These are phyloP conservation scores for Cladosporium cucumerinum DNA, from an alignment of 2,329 filamentous ascomycete genomes.

Conservation along the genomic window DNA sequence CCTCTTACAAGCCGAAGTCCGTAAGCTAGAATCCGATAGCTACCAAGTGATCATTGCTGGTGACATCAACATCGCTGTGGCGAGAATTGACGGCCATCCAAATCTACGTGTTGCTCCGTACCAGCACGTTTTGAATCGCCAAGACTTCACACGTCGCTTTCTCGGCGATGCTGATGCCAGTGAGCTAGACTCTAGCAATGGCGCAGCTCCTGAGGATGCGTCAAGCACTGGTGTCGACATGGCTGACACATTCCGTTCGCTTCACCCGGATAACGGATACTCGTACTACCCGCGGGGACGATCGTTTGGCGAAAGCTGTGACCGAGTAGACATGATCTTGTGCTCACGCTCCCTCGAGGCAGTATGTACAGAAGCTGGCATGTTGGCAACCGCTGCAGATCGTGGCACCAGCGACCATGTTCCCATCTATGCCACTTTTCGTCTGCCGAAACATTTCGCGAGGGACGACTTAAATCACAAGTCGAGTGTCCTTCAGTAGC, in stretches of 20 bases:
- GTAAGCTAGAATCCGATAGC: constrained; percentile 40
- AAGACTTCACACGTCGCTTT: constrained; percentile 51
- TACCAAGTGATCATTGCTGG: constrained; percentile 49
- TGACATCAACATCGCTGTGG: constrained; percentile 52
- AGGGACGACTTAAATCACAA: background rate
- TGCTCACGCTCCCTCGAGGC: constrained; percentile 41
- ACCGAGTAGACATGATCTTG: constrained; percentile 53
- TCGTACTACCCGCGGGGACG: constrained; percentile 48
- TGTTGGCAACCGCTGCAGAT: constrained; percentile 43
- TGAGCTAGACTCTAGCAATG: background rate
- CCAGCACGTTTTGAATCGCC: constrained; percentile 51
- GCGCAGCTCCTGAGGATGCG: constrained; percentile 15
- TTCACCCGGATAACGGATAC: constrained; percentile 44
- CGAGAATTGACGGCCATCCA: constrained; percentile 46
- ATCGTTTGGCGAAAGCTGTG: constrained; percentile 50
- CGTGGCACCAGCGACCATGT: constrained; percentile 55
- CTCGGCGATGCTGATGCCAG: constrained; percentile 32
- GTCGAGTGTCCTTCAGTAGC: background rate
- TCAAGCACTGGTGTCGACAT: constrained; percentile 26
- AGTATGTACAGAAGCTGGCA: constrained; percentile 38
- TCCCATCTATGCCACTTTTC: constrained; percentile 43
- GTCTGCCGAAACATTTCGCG: background rate
- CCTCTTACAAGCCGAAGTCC: constrained; percentile 45
- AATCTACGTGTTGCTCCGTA: constrained; percentile 43
- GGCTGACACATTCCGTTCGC: constrained; percentile 49